Base-by-base conservation (phyloP, 2,329 filamentous ascomycete species). In the Xenoacremonium recifei region DNA sequence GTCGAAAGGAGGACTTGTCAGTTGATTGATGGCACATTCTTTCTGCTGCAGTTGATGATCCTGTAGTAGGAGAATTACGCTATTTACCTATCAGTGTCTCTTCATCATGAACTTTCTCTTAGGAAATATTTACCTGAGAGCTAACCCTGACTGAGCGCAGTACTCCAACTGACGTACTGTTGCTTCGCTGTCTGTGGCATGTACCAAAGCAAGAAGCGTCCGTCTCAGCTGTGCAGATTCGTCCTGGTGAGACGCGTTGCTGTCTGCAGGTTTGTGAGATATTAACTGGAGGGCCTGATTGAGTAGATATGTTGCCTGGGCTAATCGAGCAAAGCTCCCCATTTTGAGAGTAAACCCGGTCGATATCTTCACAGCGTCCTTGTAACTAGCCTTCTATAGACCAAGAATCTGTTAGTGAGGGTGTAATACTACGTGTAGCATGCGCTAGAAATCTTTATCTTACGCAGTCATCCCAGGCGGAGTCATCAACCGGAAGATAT, bases 271-370 rank as follows among this genome's bases (percentile, higher is more conserved):
- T 9, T 16, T 34, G 13, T 20, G 21, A 17, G 40, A 38, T 4
- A 37, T 19, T n/a, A 30, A 35, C 27, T 21, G 18, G 9, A 45
- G 19, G 13, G 35, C 35, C 21, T 45, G 38, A 17, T 39, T 40
- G 11, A 41, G 30, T 12, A 45, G 19, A 33, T 45, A 45, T 3
- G 43, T 45, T 11, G 43, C 30, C 35, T 45, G 43, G 5, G 38
- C 29, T 6, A 41, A 31, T 21, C 39, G 33, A 19, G 43, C 35
- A 19, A 45, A 45, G 11, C 16, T 34, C 6, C 43, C 43, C 30
- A 38, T 41, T 30, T 36, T 29, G 3, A 45, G 35, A 2, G 43
- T 38, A 16, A 45, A 41, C 2, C 34, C 43, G 6, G 12, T 41
- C 13, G 43, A 45, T 12, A 45, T 45, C 16, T 18, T 38, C 2